phyloP scores from a whole-genome alignment of 2,329 filamentous ascomycete species.

The Aspergillus quadrilineatus region DNA sequence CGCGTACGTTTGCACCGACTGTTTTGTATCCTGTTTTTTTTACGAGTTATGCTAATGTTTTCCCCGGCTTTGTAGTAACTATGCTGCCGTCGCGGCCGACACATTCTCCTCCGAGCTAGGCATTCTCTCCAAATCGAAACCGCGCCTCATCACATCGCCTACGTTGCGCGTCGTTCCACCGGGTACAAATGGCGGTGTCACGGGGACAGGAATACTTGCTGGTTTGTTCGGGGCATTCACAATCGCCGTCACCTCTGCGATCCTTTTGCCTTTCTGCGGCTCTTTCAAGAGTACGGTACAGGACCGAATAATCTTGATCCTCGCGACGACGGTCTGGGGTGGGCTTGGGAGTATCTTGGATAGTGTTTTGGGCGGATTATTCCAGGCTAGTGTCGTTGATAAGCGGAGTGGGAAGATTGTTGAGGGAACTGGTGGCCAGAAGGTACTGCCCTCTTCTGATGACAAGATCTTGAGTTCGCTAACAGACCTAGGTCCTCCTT shows the following conservation, averaged over 20 bases:
- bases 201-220: slow-evolving; percentile 68
- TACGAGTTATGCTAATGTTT: neutral
- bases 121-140: slow-evolving; percentile 73
- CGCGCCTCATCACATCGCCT: slow-evolving; percentile 81
- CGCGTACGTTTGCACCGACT: slow-evolving; percentile 31
- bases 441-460: slow-evolving; percentile 42
- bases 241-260: slow-evolving; percentile 65
- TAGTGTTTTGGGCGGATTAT: slow-evolving; percentile 77
- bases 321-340: slow-evolving; percentile 68
- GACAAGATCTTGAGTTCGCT: neutral
- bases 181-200: slow-evolving; percentile 93
- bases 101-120: slow-evolving; percentile 95
- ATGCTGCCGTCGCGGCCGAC: slow-evolving; percentile 87
- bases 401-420: slow-evolving; percentile 81
- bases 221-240: slow-evolving; percentile 70
- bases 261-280: slow-evolving; percentile 68
- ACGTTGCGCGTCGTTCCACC: slow-evolving; percentile 75
- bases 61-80: slow-evolving; percentile 56
- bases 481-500: slow-evolving; percentile 8
- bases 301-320: slow-evolving; percentile 49
- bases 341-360: slow-evolving; percentile 79
- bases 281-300: slow-evolving; percentile 37
- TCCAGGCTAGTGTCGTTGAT: slow-evolving; percentile 86
- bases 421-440: slow-evolving; percentile 74
- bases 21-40: neutral